A percentile compares a stretch with the other conserved stretches of the same genome.
These are phyloP conservation scores for Beta macrorhiza DNA, from an alignment of 179 eudicot genomes.

Conservation along the genomic window DNA sequence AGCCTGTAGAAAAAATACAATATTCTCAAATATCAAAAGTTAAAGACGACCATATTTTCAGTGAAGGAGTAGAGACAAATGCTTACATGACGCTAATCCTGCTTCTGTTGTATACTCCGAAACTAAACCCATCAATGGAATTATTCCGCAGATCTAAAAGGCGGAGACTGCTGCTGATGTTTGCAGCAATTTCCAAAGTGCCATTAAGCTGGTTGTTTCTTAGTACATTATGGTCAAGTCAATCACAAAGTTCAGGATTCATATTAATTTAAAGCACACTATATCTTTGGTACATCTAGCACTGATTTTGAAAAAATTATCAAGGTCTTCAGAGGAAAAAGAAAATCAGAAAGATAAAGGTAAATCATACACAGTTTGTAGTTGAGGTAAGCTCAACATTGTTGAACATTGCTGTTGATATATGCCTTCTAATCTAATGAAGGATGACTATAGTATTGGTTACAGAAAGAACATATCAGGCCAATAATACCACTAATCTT, in stretches of 20 bases:
- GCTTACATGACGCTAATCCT: constrained; percentile 32
- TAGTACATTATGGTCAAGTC: constrained; percentile 37
- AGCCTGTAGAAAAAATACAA: constrained; percentile 44
- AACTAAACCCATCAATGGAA: constrained; percentile 33
- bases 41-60: neutral
- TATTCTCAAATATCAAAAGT: constrained; percentile 9
- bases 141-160: constrained; percentile 59
- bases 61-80: neutral
- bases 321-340: neutral
- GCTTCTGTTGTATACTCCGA: constrained; percentile 27
- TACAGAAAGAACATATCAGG: neutral
- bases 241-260: neutral
- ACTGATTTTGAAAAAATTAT: neutral
- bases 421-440: constrained; percentile 39
- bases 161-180: constrained; percentile 40
- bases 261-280: neutral
- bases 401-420: constrained; percentile 32
- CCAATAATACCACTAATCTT: neutral
- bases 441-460: neutral
- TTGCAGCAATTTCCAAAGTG: constrained; percentile 46
- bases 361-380: constrained; percentile 57
- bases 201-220: constrained; percentile 57
- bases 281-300: constrained; percentile 8
- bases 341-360: neutral
- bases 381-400: constrained; percentile 48